phyloP scores from a whole-genome alignment of 495 filamentous ascomycete species.

The Saxispiralis lemnorum region DNA sequence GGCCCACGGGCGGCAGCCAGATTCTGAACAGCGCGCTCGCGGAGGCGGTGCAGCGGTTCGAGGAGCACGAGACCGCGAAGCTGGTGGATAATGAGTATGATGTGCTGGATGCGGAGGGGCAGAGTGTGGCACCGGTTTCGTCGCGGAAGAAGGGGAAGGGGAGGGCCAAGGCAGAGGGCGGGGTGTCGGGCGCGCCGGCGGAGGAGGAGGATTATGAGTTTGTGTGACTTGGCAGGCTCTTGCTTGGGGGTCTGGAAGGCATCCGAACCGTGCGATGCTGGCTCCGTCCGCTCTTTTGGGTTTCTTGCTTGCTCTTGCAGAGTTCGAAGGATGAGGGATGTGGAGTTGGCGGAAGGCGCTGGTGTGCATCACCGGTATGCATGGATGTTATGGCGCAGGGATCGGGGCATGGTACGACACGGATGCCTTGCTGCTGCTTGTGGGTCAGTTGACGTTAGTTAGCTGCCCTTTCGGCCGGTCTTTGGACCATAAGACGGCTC shows the following conservation, averaged over 20 bases:
- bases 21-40: conserved; percentile 35
- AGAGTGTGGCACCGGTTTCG: conserved; percentile 9
- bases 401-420: too few relatives aligned
- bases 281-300: too few relatives aligned
- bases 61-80: conserved; percentile 38
- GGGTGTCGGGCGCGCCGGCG: background rate
- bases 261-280: too few relatives aligned
- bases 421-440: too few relatives aligned
- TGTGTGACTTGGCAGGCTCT: conserved; percentile 2
- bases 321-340: too few relatives aligned
- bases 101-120: conserved; percentile 31
- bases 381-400: too few relatives aligned
- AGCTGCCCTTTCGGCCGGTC: too few relatives aligned
- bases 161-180: conserved; percentile 1
- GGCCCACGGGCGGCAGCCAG: conserved; percentile 33
- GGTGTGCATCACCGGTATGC: too few relatives aligned
- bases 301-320: too few relatives aligned
- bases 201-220: conserved; percentile 14
- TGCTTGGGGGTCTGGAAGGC: background rate
- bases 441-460: too few relatives aligned
- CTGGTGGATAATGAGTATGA: conserved; percentile 42
- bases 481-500: too few relatives aligned
- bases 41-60: conserved; percentile 38
- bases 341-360: too few relatives aligned
- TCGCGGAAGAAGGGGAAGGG: conserved; percentile 12